Evolutionary conservation across 1,284 basidiomycete genomes (phyloP), one percentile per base, ranked within the genome.

Genomic region (Cystobasidium slooffiae): DNA sequence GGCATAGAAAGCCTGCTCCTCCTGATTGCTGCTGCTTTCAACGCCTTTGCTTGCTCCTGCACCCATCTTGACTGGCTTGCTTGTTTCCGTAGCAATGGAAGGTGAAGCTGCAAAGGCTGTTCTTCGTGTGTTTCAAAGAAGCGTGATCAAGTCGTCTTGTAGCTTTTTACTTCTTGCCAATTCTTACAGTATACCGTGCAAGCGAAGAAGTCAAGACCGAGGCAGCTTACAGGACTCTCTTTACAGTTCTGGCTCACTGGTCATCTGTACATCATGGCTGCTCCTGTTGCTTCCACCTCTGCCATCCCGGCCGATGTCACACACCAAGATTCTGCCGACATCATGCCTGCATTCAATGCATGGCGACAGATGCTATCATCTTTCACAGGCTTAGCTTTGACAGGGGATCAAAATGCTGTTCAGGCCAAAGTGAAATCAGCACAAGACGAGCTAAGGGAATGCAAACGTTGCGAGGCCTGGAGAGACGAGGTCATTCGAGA

Each of bases 381-480:
- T 6, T 66, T 66, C 20, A 66, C 64, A 8, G 84, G 84, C 9
- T 63, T 84, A 9, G 84, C 83, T 0, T 74, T 84, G 53, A 77
- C 76, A 5, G 79, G 80, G 6, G 81, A 81, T 24, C 80, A 83
- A 31, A 78, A 79, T 67, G 75, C 62, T 78, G 53, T 77, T 78
- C 16, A 68, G 76, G 24, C 58, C 76, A n/a, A 74, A 78, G 39
- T 80, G 78, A 49, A 66, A 78, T 37, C 69, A 79, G 44, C 78
- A 75, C 61, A 76, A 83, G 24, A 82, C 80, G 51, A 6, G 56
- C 37, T 41, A n/a, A 79, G 77, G 51, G 83, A 85, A 75, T 85
- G 85, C 83, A 82, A 82, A 67, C 73, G 80, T 63, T 86, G 85
- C 77, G 83, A 86, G 76, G 79, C 81, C 61, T 84, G 83, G 83